A percentile compares a stretch with the other conserved stretches of the same genome.
Conservation (phyloP, 2,329 filamentous ascomycete genomes). For the Clonostachys chloroleuca region DNA sequence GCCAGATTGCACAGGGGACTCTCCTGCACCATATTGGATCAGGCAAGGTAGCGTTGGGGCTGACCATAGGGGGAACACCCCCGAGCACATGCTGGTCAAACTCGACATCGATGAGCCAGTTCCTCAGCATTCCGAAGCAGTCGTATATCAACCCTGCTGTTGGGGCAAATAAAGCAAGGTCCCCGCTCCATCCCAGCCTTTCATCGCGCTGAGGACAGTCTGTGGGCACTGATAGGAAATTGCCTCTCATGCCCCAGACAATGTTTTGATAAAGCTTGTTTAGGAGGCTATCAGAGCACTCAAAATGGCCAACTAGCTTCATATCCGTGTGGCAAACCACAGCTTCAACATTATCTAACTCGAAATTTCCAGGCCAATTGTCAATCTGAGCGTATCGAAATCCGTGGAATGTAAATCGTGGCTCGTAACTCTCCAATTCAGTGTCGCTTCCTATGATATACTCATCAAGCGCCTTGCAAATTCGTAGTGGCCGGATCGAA, state of each 20-base stretch:
- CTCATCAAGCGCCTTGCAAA: neutral
- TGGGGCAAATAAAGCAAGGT: neutral
- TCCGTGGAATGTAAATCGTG: neutral
- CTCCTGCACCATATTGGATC: neutral
- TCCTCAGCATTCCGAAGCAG: neutral
- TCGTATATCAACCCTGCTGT: neutral
- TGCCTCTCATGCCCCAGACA: neutral
- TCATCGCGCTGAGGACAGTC: conserved; percentile 1
- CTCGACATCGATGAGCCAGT: conserved; percentile 1
- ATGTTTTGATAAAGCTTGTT: conserved; percentile 1
- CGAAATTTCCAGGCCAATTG: neutral
- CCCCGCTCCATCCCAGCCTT: neutral
- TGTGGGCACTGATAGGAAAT: conserved; percentile 1
- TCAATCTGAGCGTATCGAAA: neutral
- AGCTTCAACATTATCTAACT: neutral
- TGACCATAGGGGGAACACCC: conserved; percentile 1
- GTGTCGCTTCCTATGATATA: neutral
- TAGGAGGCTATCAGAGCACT: neutral
- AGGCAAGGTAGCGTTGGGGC: neutral
- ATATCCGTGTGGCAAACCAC: conserved; percentile 1
- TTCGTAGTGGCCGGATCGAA: neutral
- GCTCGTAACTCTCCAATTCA: neutral
- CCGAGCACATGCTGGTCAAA: neutral
- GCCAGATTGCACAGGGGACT: neutral
- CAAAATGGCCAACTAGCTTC: neutral